Base-by-base conservation (phyloP, 1,284 basidiomycete species). In the Rhodotorula sp. region DNA sequence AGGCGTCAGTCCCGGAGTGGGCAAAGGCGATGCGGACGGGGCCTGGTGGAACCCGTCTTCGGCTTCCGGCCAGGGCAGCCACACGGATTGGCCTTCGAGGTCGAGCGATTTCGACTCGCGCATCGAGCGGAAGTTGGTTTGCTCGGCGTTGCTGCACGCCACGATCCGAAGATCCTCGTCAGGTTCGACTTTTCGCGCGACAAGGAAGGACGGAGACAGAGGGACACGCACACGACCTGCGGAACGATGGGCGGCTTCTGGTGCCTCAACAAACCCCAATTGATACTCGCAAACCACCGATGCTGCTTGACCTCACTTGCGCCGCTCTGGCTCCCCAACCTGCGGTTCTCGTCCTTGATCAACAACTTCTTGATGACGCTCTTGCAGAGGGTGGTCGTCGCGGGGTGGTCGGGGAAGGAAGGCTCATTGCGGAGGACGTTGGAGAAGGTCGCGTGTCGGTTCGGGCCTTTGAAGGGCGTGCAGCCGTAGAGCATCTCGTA, bases 231-330 rank as follows among this genome's bases (percentile, higher is more conserved):
- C 77, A 78, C 77, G 34, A 77, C 72, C 24, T 77, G 74, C 6
- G 81, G 81, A 22, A 81, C 76, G 67, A 82, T 94, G 80, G 96
- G 95, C 65, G 95, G 96, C 77, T 88, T 89, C 77, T 88, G 89
- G 82, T 99, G 90, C 75, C 96, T 86, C 79, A 99, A 82, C 72
- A 99, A 84, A 34, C 95, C 96, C 96, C 95, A 99, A 81, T 92
- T 95, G 79, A 96, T 88, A 78, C 91, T 91, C 37, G 85, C 83
- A 83, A 99, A 99, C 96, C 96, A 99, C 81, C 94, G 96, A 85
- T 98, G 94, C 76, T 92, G 89, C 84, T 99, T 99, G 77, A 99
- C 94, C 81, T 99, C 96, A 77, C 92, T 94, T 57, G 96, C 96
- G 51, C 96, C 96, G 71, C 89, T 92, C 80, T 87, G 88, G 80